phyloP scores from a whole-genome alignment of 345 rosid species.

The Isatis tinctoria region DNA sequence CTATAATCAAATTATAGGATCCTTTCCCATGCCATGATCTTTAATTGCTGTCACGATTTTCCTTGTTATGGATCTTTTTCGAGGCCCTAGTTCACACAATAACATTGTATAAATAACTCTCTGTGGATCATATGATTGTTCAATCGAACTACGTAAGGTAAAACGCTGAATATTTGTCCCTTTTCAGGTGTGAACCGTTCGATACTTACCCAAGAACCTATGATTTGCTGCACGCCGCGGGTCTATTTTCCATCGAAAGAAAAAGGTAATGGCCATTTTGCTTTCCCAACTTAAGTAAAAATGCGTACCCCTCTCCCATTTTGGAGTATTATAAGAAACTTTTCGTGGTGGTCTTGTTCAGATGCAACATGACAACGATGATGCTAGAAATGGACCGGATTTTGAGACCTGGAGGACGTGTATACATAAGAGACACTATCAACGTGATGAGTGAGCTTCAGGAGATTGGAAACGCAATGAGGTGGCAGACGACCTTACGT shows the following conservation, averaged over 20 bases:
- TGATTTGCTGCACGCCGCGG: conserved; percentile 81
- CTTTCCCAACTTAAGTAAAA: not conserved
- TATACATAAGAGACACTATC: conserved; percentile 71
- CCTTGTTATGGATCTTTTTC: not conserved
- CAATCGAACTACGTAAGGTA: not conserved
- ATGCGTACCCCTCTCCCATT: not conserved
- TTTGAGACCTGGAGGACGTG: conserved; percentile 92
- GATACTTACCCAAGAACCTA: conserved; percentile 98
- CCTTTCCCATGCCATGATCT: not conserved
- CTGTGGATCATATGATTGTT: not conserved
- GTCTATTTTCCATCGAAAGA: conserved; percentile 82
- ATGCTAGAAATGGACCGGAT: conserved; percentile 99
- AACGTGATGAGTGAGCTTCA: conserved; percentile 77
- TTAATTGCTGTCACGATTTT: not conserved
- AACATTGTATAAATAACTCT: not conserved
- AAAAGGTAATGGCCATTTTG: conserved; percentile 51
- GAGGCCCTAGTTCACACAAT: not conserved
- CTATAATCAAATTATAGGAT: not conserved
- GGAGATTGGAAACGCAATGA: conserved; percentile 74
- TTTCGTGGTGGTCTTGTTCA: conserved; percentile 32
- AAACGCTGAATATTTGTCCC: not conserved
- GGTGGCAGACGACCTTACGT: conserved; percentile 58
- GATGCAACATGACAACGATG: conserved; percentile 83
- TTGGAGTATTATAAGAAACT: not conserved
- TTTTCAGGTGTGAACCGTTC: conserved; percentile 88